Base-by-base conservation (phyloP, 2,329 filamentous ascomycete species). In the Endocalyx cinctus region DNA sequence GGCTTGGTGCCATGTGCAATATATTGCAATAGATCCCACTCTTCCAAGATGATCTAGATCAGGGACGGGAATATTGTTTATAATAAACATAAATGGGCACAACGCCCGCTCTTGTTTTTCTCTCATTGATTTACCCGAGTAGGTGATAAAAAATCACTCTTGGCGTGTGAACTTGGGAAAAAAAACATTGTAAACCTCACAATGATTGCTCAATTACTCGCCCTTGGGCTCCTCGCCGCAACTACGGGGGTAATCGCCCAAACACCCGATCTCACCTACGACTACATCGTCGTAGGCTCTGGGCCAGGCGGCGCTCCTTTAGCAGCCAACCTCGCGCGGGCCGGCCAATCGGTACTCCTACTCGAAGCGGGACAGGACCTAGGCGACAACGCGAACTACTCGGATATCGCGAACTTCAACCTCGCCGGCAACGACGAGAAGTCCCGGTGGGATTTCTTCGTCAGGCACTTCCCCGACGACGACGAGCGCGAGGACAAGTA, bases 291-390 rank as follows among this genome's bases (percentile, higher is more conserved):
- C n/a, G 69, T 77, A 10, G 73, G 73, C 7, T 73, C 69, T 8
- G 72, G 72, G n/a, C 60, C 72, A 8, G 72, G 71, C 17, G 72
- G 72, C 29, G 69, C 64, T 20, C 69, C 71, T 17, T 50, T 75
- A n/a, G 69, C 72, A 20, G 65, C 67, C 26, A 64, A 72, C 33
- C 63, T 77, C 25, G 73, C 72, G 6, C 59, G 67, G 27, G 70
- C 69, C 25, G 72, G 72, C 34, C 66, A 70, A 50, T 70, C 64
- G 40, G 70, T 72, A 6, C 58, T 77, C 14, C 61, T 77, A 5
- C 63, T 77, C 13, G 73, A 77, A 47, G 72, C 72, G n/a, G 72
- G 72, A 34, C 66, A 72, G 39, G 72, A 77, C 37, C 41, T 54
- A n/a, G 51, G 49, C 5, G 40, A 50, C 29, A 54, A 55, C 17